A percentile compares a stretch with the other conserved stretches of the same genome.
phyloP scores from a whole-genome alignment of 805 yeast species.

The Yamadazyma tumulicola region DNA sequence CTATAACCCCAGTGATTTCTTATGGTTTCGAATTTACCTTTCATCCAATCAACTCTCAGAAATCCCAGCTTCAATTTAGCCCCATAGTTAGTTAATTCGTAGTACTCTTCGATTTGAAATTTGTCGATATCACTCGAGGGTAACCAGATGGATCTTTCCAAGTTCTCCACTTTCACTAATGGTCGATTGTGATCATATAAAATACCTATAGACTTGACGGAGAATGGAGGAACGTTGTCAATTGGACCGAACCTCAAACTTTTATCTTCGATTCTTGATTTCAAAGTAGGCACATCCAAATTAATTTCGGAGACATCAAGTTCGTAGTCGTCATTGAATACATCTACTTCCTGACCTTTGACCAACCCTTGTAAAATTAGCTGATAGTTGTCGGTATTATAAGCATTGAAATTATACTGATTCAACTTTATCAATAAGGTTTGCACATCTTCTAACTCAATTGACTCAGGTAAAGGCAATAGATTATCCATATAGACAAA shows the following conservation, averaged over 20 bases:
- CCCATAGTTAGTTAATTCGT: slow-evolving; percentile 73
- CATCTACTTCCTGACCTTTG: slow-evolving; percentile 44
- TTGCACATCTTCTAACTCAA: slow-evolving; percentile 61
- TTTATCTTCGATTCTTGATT: slow-evolving; percentile 37
- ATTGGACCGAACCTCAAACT: slow-evolving; percentile 55
- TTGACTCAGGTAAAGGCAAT: slow-evolving; percentile 61
- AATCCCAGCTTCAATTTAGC: slow-evolving; percentile 70
- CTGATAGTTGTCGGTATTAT: slow-evolving; percentile 49
- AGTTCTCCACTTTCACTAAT: slow-evolving; percentile 52
- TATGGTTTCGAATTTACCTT: slow-evolving; percentile 44
- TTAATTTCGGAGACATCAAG: background rate
- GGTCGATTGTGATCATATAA: slow-evolving; percentile 67
- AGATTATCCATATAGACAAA: slow-evolving; percentile 46
- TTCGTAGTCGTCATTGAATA: slow-evolving; percentile 15
- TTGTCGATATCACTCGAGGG: slow-evolving; percentile 75
- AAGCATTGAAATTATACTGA: slow-evolving; percentile 59
- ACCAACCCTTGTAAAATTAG: slow-evolving; percentile 44
- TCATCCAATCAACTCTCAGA: slow-evolving; percentile 76
- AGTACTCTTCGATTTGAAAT: slow-evolving; percentile 77
- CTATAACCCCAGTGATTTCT: slow-evolving; percentile 58
- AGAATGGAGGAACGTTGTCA: slow-evolving; percentile 41
- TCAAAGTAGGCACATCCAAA: slow-evolving; percentile 23
- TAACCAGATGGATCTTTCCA: slow-evolving; percentile 79
- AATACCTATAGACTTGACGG: slow-evolving; percentile 48
- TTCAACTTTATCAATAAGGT: slow-evolving; percentile 50